Base-by-base conservation (phyloP, 495 filamentous ascomycete genomes). In the Schizothecium vesticola region DNA sequence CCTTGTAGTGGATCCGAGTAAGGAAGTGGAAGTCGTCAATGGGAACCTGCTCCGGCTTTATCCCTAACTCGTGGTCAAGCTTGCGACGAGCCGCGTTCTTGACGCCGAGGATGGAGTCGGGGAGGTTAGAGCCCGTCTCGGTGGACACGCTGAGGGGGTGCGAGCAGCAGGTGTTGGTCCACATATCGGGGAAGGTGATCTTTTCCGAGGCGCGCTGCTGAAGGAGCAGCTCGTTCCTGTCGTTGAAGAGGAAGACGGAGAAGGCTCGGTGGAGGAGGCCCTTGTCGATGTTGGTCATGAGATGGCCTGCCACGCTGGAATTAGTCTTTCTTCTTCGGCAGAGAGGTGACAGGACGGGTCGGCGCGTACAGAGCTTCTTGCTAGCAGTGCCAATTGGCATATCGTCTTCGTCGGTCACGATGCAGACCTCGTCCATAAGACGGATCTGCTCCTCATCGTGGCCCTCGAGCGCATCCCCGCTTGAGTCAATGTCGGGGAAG, bases 131-230 rank as follows among this genome's bases (percentile, higher is more conserved):
- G 64, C 95, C 95, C 3, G 92, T 96, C 86, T 99, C 95, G 23
- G 88, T 90, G 22, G 95, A 90, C 65, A 97, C 90, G 29, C 92
- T 92, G 64, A 99, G 84, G 10, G 95, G 95, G 79, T 99, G 95
- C 31, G 95, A 99, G 83, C 95, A 99, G 86, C 95, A 99, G 55
- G 95, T 99, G 80, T 99, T 99, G 67, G 95, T 99, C 95, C 95
- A 99, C 92, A 97, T 94, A 76, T 93, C 91, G 33, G 95, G 95
- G 83, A 99, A 99, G 19, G 95, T 99, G 79, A 99, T 99, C 84
- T 99, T 99, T 82, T 97, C 94, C 58, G 90, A 82, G 60, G 95
- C 95, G 71, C 95, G 91, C 82, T 97, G 95, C 80, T 99, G 95
- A 31, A 99, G 88, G 56, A 98, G 89, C 70, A 99, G 84, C 73